These are phyloP conservation scores for Chrysoporthe cubensis DNA, from an alignment of 2,329 filamentous ascomycete species.

Conservation along the genomic window DNA sequence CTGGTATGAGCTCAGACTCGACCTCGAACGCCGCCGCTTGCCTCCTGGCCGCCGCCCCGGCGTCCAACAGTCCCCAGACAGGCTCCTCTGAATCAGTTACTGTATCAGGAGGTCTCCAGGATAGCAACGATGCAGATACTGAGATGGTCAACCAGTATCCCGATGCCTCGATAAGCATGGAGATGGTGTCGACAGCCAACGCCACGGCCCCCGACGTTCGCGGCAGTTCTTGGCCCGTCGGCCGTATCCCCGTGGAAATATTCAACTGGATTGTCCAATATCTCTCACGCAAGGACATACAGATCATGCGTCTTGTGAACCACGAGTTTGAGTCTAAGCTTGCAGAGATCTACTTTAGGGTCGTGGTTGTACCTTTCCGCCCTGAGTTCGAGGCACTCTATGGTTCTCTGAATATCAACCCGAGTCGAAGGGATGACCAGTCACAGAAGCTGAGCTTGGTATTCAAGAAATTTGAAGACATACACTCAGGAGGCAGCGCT, in stretches of 20 bases:
- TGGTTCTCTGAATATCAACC: constrained; percentile 41
- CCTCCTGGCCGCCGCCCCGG: not conserved
- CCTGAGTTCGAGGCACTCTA: constrained; percentile 53
- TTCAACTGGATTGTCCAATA: constrained; percentile 60
- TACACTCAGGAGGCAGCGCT: not conserved
- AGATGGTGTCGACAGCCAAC: not conserved
- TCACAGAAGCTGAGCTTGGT: constrained; percentile 30
- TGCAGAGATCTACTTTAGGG: constrained; percentile 56
- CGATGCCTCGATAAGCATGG: not conserved
- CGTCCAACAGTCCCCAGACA: not conserved
- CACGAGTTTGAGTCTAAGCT: constrained; percentile 49
- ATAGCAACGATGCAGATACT: not conserved
- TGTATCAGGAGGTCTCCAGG: not conserved
- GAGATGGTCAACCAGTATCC: not conserved
- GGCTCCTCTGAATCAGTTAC: not conserved
- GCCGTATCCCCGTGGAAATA: constrained; percentile 61
- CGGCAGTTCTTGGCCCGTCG: constrained; percentile 37
- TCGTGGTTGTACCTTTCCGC: constrained; percentile 68
- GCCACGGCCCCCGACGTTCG: too few species aligned
- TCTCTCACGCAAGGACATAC: constrained; percentile 61
- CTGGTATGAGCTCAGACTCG: not conserved
- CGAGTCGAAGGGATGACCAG: constrained; percentile 29
- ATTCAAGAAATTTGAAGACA: constrained; percentile 29
- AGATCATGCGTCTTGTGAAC: constrained; percentile 64
- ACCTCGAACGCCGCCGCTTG: not conserved